Conservation (phyloP, 164 flowering plant genomes). For the Nelumbo lutea region DNA sequence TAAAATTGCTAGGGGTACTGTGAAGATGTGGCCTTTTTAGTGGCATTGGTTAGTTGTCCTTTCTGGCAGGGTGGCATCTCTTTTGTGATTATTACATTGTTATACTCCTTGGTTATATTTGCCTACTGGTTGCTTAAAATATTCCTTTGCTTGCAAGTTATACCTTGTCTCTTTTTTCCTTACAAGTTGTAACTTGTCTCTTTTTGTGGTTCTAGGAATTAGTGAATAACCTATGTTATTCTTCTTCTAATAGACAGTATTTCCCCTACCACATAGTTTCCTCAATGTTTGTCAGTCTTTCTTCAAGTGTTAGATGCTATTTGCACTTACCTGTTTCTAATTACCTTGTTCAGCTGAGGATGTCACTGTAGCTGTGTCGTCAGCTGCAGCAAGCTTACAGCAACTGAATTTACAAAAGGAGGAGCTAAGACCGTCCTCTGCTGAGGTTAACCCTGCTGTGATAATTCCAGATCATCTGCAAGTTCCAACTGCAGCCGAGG, state of each 20-base stretch:
- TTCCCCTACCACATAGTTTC: background rate
- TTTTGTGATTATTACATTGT: too few relatives aligned
- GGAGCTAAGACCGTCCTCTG: slow-evolving; percentile 29
- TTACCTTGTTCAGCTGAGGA: slow-evolving; percentile 47
- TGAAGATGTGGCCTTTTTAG: too few relatives aligned
- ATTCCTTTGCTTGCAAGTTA: background rate
- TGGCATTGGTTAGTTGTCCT: too few relatives aligned
- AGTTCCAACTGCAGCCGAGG: slow-evolving; percentile 51
- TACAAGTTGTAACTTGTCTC: background rate
- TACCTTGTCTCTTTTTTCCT: background rate
- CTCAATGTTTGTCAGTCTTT: background rate
- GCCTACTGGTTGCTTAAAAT: background rate
- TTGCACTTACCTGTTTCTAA: slow-evolving; percentile 16
- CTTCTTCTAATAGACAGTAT: background rate
- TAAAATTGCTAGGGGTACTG: too few relatives aligned
- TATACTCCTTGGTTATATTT: background rate
- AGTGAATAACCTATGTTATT: background rate
- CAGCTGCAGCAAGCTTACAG: slow-evolving; percentile 58
- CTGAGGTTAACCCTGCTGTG: slow-evolving; percentile 65
- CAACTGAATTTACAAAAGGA: slow-evolving; percentile 57
- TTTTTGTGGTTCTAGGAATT: background rate
- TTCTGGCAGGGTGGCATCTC: too few relatives aligned
- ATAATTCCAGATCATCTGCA: slow-evolving; percentile 88
- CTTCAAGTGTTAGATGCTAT: slow-evolving; percentile 15
- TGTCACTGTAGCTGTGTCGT: slow-evolving; percentile 41